phyloP scores from a whole-genome alignment of 331 rosid genomes.

The Phaseolus coccineus region DNA sequence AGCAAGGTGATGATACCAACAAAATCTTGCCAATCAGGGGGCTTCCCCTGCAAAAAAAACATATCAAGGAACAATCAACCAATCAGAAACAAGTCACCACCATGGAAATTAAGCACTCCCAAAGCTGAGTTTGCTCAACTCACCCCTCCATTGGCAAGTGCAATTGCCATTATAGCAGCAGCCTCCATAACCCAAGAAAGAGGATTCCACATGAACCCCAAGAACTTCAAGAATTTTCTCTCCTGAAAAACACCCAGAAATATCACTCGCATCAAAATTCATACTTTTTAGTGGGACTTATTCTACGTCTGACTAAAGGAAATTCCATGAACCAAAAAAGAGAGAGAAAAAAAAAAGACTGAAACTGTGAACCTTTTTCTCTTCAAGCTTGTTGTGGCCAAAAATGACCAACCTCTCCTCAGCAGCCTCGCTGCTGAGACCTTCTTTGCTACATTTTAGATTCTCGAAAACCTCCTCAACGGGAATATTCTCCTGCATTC shows the following conservation, averaged over 20 bases:
- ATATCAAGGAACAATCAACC: conserved; percentile 10
- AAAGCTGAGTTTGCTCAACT: conserved; percentile 39
- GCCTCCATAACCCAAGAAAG: conserved; percentile 98
- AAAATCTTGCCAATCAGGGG: conserved; percentile 93
- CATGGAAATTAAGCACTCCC: not conserved
- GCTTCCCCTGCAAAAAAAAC: conserved; percentile 68
- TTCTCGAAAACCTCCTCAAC: conserved; percentile 89
- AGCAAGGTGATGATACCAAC: conserved; percentile 90
- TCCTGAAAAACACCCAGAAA: conserved; percentile 64
- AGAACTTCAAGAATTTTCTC: conserved; percentile 81
- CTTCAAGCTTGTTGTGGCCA: conserved; percentile 92
- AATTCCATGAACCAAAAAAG: not conserved
- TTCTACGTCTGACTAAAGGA: not conserved
- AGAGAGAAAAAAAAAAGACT: not conserved
- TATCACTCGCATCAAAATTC: conserved; percentile 12
- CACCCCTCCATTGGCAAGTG: conserved; percentile 97
- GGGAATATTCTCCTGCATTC: conserved; percentile 86
- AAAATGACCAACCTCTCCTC: conserved; percentile 81
- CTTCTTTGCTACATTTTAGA: conserved; percentile 91
- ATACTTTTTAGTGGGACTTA: conserved; percentile 4
- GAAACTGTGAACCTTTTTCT: conserved; percentile 59
- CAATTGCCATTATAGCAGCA: conserved; percentile 97
- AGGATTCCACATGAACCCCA: conserved; percentile 99
- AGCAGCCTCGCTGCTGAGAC: conserved; percentile 79
- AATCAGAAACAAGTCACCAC: conserved; percentile 26